Conservation (phyloP, 768 basidiomycete species). For the Pulveroboletus sp. region DNA sequence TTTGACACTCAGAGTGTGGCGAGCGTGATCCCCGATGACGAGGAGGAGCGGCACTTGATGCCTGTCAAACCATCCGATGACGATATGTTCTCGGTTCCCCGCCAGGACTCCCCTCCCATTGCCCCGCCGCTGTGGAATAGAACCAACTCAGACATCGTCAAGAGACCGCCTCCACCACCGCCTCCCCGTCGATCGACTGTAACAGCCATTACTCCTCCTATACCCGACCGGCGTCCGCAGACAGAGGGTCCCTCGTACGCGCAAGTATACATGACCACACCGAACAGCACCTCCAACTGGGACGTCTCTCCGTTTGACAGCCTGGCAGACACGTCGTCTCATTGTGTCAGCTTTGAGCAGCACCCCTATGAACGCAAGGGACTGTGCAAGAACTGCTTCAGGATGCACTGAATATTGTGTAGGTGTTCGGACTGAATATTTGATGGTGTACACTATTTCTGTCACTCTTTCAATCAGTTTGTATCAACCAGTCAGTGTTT, state of each 20-base stretch:
- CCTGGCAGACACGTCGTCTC: conserved; percentile 42
- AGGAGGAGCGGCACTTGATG: conserved; percentile 37
- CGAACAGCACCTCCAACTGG: conserved; percentile 31
- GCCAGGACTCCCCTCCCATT: conserved; percentile 5
- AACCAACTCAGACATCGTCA: conserved; percentile 21
- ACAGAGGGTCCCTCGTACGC: conserved; percentile 11
- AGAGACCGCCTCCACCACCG: conserved; percentile 60
- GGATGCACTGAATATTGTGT: conserved; percentile 39
- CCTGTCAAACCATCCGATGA: conserved; percentile 26
- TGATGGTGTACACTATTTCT: background rate
- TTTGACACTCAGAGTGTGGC: conserved; percentile 39
- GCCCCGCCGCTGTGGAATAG: conserved; percentile 19
- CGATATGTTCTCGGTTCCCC: conserved; percentile 21
- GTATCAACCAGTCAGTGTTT: conserved; percentile 4
- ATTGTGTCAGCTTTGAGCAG: conserved; percentile 57
- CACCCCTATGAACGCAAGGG: conserved; percentile 63
- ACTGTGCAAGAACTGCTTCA: conserved; percentile 63
- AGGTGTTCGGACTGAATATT: background rate
- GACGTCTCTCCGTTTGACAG: conserved; percentile 66
- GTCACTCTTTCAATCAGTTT: background rate
- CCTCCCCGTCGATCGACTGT: conserved; percentile 50
- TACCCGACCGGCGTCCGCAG: conserved; percentile 40
- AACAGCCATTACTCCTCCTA: conserved; percentile 35
- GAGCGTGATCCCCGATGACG: conserved; percentile 40
- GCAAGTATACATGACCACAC: conserved; percentile 25